phyloP scores from a whole-genome alignment of 2,329 filamentous ascomycete species.

The Stachybotrys echinatus region DNA sequence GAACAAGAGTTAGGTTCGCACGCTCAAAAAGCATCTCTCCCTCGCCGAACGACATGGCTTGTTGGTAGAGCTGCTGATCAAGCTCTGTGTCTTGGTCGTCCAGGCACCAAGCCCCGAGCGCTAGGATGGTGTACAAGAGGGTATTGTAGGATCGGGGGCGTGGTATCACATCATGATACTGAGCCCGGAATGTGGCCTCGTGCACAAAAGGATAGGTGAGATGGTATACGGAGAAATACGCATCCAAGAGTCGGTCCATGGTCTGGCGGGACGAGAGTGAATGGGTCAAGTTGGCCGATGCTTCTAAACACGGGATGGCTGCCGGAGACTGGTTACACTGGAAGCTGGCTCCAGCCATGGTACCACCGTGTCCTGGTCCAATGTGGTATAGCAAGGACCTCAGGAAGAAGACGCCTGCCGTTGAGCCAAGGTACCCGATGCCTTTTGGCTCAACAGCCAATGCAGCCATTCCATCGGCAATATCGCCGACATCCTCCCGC shows the following conservation, averaged over 20 bases:
- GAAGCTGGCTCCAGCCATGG: no score
- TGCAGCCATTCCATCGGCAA: constrained; percentile 29
- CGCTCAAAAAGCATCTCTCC: constrained; percentile 35
- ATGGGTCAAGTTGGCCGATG: not conserved
- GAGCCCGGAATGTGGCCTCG: constrained; percentile 37
- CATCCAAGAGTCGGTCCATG: constrained; percentile 27
- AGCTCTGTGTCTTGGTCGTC: constrained; percentile 10
- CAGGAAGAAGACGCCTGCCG: constrained; percentile 23
- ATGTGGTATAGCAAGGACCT: constrained; percentile 14
- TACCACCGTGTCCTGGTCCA: not conserved
- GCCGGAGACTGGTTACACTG: not conserved
- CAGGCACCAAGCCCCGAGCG: constrained; percentile 28
- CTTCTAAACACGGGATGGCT: not conserved
- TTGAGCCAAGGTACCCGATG: constrained; percentile 24
- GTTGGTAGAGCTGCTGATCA: constrained; percentile 22
- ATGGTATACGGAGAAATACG: constrained; percentile 40
- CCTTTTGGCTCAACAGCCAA: constrained; percentile 28
- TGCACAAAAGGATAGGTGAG: constrained; percentile 40
- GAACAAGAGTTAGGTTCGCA: constrained; percentile 38
- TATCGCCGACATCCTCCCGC: constrained; percentile 23
- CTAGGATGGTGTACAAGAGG: constrained; percentile 21
- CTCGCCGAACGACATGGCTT: constrained; percentile 27
- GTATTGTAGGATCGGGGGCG: constrained; percentile 17
- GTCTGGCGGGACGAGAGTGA: constrained; percentile 13
- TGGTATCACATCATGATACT: constrained; percentile 25